phyloP scores from a whole-genome alignment of 1,284 basidiomycete genomes.

The Cutaneotrichosporon sp. region DNA sequence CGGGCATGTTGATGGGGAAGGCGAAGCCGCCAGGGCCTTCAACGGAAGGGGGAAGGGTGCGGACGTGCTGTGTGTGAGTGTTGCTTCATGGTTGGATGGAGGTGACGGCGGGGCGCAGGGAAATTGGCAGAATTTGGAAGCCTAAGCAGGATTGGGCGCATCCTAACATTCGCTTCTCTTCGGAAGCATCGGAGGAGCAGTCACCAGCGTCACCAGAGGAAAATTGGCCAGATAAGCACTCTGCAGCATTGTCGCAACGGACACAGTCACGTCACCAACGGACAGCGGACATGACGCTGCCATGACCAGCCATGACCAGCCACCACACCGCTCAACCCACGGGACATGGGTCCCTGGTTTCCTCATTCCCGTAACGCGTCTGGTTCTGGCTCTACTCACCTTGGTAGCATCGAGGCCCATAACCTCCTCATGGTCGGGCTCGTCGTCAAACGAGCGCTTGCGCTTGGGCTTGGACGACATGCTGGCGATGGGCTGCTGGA shows the following conservation, averaged over 20 bases:
- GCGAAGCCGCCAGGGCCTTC: conserved; percentile 18
- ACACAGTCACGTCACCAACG: not conserved
- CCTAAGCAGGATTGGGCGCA: not conserved
- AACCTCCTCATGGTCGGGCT: conserved; percentile 15
- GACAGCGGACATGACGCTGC: not conserved
- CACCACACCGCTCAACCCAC: not conserved
- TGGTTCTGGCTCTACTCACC: conserved; percentile 4
- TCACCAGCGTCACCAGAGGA: too few relatives aligned
- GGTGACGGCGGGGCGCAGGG: not conserved
- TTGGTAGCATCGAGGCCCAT: conserved; percentile 11
- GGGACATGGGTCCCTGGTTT: not conserved
- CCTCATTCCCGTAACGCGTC: conserved; percentile 1
- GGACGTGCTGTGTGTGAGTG: conserved; percentile 21
- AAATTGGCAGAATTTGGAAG: not conserved
- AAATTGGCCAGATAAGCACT: not conserved
- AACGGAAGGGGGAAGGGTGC: conserved; percentile 17
- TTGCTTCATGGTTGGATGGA: not conserved
- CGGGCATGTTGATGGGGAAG: conserved; percentile 35
- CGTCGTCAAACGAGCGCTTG: conserved; percentile 35
- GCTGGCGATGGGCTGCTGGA: conserved; percentile 26
- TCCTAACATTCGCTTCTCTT: too few relatives aligned
- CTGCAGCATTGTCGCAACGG: not conserved
- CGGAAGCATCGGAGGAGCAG: too few relatives aligned
- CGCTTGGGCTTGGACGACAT: conserved; percentile 44
- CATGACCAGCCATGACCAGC: not conserved